Conservation (phyloP, 164 flowering plant species). For the Vitis labrusca region DNA sequence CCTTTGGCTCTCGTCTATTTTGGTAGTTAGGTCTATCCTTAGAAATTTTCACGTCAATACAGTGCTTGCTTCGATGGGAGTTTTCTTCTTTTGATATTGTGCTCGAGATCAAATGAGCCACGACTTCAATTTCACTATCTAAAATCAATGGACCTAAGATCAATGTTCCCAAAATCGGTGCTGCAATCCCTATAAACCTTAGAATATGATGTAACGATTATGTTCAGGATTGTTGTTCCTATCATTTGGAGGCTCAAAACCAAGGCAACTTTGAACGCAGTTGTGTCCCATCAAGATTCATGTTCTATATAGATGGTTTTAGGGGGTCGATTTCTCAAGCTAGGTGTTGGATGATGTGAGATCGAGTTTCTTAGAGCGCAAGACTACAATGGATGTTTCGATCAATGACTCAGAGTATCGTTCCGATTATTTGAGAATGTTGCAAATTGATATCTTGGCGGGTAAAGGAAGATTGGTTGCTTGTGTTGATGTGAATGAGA, state of each 20-base stretch:
- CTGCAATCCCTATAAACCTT: background rate
- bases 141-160: too few species aligned
- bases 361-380: constrained; percentile 23
- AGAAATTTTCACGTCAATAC: background rate
- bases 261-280: constrained; percentile 34
- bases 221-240: background rate
- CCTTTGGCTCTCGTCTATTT: too few species aligned
- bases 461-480: constrained; percentile 35
- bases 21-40: too few species aligned
- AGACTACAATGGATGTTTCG: constrained; percentile 21
- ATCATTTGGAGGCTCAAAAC: constrained; percentile 25
- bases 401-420: constrained; percentile 20
- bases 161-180: too few species aligned
- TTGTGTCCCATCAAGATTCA: constrained; percentile 24
- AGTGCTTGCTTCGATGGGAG: background rate
- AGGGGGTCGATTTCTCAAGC: constrained; percentile 29
- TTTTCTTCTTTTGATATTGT: too few species aligned
- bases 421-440: constrained; percentile 44
- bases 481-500: constrained; percentile 50
- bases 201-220: background rate
- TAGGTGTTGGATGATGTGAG: constrained; percentile 23
- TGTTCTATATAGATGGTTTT: constrained; percentile 31
- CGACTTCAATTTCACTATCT: background rate
- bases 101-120: background rate
- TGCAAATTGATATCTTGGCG: constrained; percentile 29